Base-by-base conservation (phyloP, 2,329 filamentous ascomycete species). In the Colletotrichum falcatum region DNA sequence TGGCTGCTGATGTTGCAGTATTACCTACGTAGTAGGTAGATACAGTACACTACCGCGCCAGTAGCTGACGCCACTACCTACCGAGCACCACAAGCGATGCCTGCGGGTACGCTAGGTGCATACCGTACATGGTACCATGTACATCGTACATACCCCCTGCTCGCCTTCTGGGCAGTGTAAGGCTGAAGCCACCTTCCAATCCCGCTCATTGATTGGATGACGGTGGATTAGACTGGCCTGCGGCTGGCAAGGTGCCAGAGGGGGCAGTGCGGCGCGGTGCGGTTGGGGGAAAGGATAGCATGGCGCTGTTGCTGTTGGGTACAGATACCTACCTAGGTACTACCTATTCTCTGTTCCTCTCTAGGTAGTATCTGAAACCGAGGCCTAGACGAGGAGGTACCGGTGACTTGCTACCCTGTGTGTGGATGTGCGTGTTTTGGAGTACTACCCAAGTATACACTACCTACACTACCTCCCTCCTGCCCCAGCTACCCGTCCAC, bases 21-120 rank as follows among this genome's bases (percentile, higher is more conserved):
- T 11, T 11, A n/a, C n/a, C n/a, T n/a, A n/a, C n/a, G n/a, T n/a
- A n/a, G n/a, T 35, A 35, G 33, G 33, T 35, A 35, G 30, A 7
- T 39, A 39, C 3, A 16, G 2, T 39, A 39, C 37, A 16, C 16
- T 39, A 48, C 71, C 46, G 69, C 70, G 71, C 74, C 72, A 75
- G 74, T 69, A 72, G 73, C 67, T 73, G 71, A 75, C 67, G 63
- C 59, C 66, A 70, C 74, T 74, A 37, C 35, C 37, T 7, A n/a
- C n/a, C n/a, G n/a, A 39, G 6, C 37, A 39, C 37, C 9, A 74
- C n/a, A 70, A 65, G 42, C 48, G 28, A 39, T 65, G 61, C 39
- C 42, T 56, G 63, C 67, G 51, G 63, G 46, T 70, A 49, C 56
- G 42, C 63, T 53, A 48, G 56, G n/a, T n/a, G n/a, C n/a, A n/a